Evolutionary conservation across 2,329 filamentous ascomycete genomes (phyloP).

Genomic region (Aspergillus quadricinctus): DNA sequence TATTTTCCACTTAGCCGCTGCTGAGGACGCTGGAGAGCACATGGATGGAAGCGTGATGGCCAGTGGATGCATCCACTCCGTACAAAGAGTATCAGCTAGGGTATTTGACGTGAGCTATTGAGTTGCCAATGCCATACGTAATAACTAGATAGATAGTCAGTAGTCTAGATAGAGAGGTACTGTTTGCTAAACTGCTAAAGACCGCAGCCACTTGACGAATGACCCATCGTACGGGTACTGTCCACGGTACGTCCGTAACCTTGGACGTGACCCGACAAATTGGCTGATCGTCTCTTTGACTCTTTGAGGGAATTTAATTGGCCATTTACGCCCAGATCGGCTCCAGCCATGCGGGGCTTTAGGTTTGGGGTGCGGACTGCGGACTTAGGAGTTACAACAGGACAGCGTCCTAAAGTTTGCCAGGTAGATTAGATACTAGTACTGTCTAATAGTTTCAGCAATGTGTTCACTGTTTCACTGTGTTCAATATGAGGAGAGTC

Average conservation of each 20-base stretch:
- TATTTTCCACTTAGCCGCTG: background rate
- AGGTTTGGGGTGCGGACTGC: background rate
- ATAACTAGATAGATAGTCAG: background rate
- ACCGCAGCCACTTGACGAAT: background rate
- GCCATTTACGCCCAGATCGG: background rate
- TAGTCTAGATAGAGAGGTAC: background rate
- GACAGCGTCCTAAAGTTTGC: background rate
- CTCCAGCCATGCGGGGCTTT: slow-evolving; percentile 9
- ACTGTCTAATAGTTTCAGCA: background rate
- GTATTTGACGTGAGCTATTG: background rate
- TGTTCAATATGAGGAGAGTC: background rate
- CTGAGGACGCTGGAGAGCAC: background rate
- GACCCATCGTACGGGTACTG: background rate
- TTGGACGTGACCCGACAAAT: background rate
- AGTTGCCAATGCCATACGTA: background rate
- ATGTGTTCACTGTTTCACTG: background rate
- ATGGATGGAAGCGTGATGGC: background rate
- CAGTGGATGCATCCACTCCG: background rate
- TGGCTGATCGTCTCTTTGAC: background rate
- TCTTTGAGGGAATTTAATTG: background rate
- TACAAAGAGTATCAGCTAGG: background rate
- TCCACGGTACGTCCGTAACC: too few relatives aligned
- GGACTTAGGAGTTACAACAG: background rate
- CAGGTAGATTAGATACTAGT: background rate
- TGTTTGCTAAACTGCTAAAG: too few relatives aligned